A percentile compares a stretch with the other conserved stretches of the same genome.
phyloP scores from a whole-genome alignment of 139 green algal genomes.

The Chlorella sp. region DNA sequence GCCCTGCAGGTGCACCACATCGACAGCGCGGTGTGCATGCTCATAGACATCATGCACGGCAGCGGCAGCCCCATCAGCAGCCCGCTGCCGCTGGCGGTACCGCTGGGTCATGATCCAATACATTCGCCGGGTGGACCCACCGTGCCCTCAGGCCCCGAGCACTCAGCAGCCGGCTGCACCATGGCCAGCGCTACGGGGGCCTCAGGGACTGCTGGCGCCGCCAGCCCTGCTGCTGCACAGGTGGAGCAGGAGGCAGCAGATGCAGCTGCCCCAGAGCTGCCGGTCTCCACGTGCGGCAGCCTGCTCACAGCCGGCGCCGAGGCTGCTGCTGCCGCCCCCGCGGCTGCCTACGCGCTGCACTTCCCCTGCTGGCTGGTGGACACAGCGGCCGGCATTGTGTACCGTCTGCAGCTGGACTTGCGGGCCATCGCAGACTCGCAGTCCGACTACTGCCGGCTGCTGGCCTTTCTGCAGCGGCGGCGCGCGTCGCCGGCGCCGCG shows the following conservation, averaged over 20 bases:
- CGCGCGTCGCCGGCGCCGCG: not conserved
- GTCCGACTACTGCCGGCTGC: conserved; percentile 15
- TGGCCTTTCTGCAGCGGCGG: conserved; percentile 41
- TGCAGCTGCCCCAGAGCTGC: not conserved
- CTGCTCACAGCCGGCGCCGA: not conserved
- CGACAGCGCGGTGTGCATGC: conserved; percentile 5
- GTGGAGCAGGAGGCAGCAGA: not conserved
- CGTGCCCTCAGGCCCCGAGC: too few relatives aligned
- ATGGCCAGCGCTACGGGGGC: too few relatives aligned
- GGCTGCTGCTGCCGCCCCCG: not conserved
- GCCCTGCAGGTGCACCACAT: conserved; percentile 24
- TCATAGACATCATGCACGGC: not conserved
- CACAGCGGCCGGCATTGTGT: not conserved
- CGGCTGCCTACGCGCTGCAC: not conserved
- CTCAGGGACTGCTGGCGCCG: too few relatives aligned
- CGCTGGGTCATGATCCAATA: not conserved
- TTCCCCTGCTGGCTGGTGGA: conserved; percentile 28
- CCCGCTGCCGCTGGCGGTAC: conserved; percentile 27
- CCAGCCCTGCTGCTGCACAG: not conserved
- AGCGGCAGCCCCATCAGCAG: not conserved
- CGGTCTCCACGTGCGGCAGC: not conserved
- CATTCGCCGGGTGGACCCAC: too few relatives aligned
- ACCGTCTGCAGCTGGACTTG: conserved; percentile 34
- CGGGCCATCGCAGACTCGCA: conserved; percentile 10
- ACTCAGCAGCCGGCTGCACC: too few relatives aligned